Conservation (phyloP, 805 yeast species). For the Ogataea parapolymorpha region DNA sequence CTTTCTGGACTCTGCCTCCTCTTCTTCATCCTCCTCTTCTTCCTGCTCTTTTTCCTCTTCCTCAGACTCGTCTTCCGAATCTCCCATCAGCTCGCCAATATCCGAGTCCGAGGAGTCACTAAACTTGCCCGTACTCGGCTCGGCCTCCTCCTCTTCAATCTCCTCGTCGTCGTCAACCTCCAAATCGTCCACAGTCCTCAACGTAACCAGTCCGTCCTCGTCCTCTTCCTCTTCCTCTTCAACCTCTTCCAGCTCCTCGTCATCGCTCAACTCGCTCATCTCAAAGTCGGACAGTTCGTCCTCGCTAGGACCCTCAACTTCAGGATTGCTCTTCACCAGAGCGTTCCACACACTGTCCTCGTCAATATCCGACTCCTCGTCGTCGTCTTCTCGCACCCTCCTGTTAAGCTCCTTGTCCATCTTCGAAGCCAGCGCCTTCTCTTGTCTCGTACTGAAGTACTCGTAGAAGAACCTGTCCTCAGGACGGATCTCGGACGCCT, state of each 20-base stretch:
- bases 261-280: slow-evolving; percentile 31
- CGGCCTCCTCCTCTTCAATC: slow-evolving; percentile 27
- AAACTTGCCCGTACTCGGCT: slow-evolving; percentile 10
- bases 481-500: slow-evolving; percentile 65
- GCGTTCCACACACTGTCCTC: slow-evolving; percentile 62
- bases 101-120: slow-evolving; percentile 5
- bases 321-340: slow-evolving; percentile 54
- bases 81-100: slow-evolving; percentile 9
- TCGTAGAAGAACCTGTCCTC: slow-evolving; percentile 87
- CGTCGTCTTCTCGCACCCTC: slow-evolving; percentile 44
- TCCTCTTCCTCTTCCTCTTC: slow-evolving; percentile 33
- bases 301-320: slow-evolving; percentile 47
- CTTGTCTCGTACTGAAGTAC: slow-evolving; percentile 68
- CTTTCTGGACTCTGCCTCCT: slow-evolving; percentile 21
- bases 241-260: slow-evolving; percentile 29
- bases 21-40: slow-evolving; percentile 12
- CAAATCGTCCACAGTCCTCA: slow-evolving; percentile 31
- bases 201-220: slow-evolving; percentile 32
- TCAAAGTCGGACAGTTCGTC: slow-evolving; percentile 38
- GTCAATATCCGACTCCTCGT: slow-evolving; percentile 42
- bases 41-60: slow-evolving; percentile 3
- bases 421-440: slow-evolving; percentile 33
- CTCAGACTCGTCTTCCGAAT: slow-evolving; percentile 11
- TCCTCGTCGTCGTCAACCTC: slow-evolving; percentile 24
- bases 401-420: slow-evolving; percentile 43